Conservation (phyloP, 108 stramenopile genomes). For the Aurantiochytrium sp. region DNA sequence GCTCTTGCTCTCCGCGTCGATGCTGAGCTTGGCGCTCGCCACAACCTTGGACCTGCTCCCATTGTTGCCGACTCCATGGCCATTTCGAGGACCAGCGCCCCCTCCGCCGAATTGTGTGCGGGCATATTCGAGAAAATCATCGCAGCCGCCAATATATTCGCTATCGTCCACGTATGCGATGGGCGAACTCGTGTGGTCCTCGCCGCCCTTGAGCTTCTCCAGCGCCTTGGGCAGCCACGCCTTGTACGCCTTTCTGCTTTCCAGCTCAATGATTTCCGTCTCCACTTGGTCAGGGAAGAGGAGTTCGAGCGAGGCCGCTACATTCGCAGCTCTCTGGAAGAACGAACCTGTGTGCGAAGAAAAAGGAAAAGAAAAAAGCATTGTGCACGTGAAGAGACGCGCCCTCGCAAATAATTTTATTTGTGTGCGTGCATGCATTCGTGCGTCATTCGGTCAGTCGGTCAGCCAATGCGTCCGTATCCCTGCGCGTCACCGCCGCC, state of each 20-base stretch:
- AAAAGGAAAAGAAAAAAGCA: not conserved
- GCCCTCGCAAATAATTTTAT: no score
- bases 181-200: constrained; percentile 21
- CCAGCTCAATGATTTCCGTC: not conserved
- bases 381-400: no score
- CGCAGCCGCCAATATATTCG: constrained; percentile 28
- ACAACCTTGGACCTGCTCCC: not conserved
- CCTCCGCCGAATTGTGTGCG: not conserved
- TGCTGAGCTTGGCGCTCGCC: not conserved
- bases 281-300: constrained; percentile 16
- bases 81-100: not conserved
- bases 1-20: constrained; percentile 53
- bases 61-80: not conserved
- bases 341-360: not conserved
- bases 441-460: not conserved
- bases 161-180: not conserved
- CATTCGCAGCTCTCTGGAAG: constrained; percentile 18
- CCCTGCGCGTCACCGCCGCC: no score
- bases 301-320: not conserved
- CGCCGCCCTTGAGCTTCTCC: not conserved
- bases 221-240: constrained; percentile 14
- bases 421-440: no score
- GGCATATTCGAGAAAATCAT: constrained; percentile 25
- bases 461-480: not conserved
- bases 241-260: not conserved